phyloP scores from a whole-genome alignment of 2,329 filamentous ascomycete species.

The Ophiocordyceps camponoti-saundersi region DNA sequence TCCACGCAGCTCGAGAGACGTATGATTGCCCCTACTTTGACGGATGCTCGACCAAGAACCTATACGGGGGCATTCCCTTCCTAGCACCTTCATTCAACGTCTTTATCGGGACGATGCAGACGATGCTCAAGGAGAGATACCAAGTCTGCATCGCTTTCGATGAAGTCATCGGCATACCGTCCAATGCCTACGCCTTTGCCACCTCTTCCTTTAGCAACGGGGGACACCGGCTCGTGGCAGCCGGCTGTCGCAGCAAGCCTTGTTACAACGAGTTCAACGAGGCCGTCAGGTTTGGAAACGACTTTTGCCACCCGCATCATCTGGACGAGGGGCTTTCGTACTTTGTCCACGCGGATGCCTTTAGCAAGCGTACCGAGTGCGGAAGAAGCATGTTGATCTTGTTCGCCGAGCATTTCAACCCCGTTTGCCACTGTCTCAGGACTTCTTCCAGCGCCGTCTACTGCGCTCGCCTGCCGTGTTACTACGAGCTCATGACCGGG shows the following conservation, averaged over 20 bases:
- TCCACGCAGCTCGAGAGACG: background rate
- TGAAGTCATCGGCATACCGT: background rate
- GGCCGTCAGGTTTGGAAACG: background rate
- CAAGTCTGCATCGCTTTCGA: background rate
- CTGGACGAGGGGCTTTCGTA: background rate
- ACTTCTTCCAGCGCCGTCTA: background rate
- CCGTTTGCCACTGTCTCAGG: too few relatives aligned
- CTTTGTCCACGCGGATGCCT: background rate
- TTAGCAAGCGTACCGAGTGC: background rate
- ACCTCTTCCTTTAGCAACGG: background rate
- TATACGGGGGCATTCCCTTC: background rate
- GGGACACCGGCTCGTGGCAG: background rate
- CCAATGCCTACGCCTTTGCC: too few relatives aligned
- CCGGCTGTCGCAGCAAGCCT: background rate
- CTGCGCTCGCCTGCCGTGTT: background rate
- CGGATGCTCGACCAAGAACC: background rate
- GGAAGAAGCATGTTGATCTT: background rate
- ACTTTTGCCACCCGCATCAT: background rate
- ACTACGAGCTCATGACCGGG: background rate
- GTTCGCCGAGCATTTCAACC: background rate
- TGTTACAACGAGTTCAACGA: background rate
- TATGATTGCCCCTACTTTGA: background rate
- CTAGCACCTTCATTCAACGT: background rate
- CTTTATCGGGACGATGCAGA: background rate
- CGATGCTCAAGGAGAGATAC: background rate